Evolutionary conservation across 2,329 filamentous ascomycete species (phyloP), one percentile per base, ranked within the genome.

Genomic region (Colletotrichum plurivorum): DNA sequence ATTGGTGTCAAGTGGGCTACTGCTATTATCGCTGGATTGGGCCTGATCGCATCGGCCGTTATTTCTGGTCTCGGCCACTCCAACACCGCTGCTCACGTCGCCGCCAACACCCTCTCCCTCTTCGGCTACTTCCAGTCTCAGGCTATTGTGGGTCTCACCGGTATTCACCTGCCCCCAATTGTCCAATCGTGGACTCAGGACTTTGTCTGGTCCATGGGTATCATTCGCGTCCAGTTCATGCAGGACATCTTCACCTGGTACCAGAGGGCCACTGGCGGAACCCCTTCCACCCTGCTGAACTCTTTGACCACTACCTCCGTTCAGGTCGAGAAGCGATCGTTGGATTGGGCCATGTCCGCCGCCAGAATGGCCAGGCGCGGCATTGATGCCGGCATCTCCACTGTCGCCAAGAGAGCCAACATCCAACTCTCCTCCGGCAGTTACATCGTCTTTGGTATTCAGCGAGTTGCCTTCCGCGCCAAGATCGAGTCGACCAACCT

Each of bases 141-240:
- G 81, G 95, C 95, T 27, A 94, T 98, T 80, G 86, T 97, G 75
- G 95, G 95, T 72, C 91, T 98, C 81, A 93, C 92, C 62, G 89
- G 92, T 20, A 92, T 98, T 15, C 85, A 87, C 53, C 88, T 97
- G 62, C 95, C 95, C 10, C 95, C 95, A 0, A 93, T 97, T 70
- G 95, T 97, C 62, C 88, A 93, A 76, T 88, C 95, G 0, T 98
- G 95, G 95, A 97, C 95, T 2, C 95, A 98, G 82, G 95, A 98
- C 82, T 98, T 98, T 83, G 93, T 97, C 78, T 98, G 95, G 95
- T 97, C 92, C 76, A 96, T 98, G 94, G 95, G 95, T 75, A 94
- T 98, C 75, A 97, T 98, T 75, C 89, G 89, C 59, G 87, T 98
- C 49, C 86, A 85, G n/a, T 98, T 97, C 79, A 88, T 98, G 83